Evolutionary conservation across 148 eudicot genomes (phyloP), one percentile per base, ranked within the genome.

Genomic region (Rheum nobile): DNA sequence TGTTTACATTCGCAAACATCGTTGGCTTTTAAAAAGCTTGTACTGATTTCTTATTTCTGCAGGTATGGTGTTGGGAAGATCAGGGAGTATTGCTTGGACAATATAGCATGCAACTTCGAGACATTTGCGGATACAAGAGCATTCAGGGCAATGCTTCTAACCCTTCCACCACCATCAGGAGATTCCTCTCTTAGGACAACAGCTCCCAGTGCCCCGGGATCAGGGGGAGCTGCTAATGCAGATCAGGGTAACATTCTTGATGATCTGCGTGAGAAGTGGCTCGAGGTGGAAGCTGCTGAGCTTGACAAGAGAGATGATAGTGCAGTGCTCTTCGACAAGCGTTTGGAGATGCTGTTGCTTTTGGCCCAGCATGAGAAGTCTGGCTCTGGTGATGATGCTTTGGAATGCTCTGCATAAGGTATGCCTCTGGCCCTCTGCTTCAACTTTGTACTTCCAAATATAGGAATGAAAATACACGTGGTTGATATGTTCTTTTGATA

Each of bases 161-260:
- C 96, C 2, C 89, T 95, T 76, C 98, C 98, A 38, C 93, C 96
- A 17, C 98, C 98, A 67, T 95, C 98, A 19, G 98, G 98, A 4
- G 97, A 95, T 79, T 90, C 96, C 7, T 86, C 93, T 26, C 93
- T 90, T 43, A 84, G 98, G 28, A 95, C 98, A 57, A 95, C 98
- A 13, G 93, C 85, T 44, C 98, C 98, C 46, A 95, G 88, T 86
- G 98, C 98, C 32, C 98, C 98, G 1, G 98, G 98, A 77, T 89
- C 90, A 24, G 91, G 88, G 79, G 70, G 70, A 65, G 41, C 70
- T 17, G 83, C 79, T 48, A 85, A 72, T 67, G 72, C 67, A 34
- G 83, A 82, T 72, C 89, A 83, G 74, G 90, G 85, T 26, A 95
- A 95, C 74, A 55, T 95, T 74, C 91, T 95, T 41, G 99, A 95